These are phyloP conservation scores for Hypomyces perniciosus DNA, from an alignment of 2,329 filamentous ascomycete genomes.

Conservation along the genomic window DNA sequence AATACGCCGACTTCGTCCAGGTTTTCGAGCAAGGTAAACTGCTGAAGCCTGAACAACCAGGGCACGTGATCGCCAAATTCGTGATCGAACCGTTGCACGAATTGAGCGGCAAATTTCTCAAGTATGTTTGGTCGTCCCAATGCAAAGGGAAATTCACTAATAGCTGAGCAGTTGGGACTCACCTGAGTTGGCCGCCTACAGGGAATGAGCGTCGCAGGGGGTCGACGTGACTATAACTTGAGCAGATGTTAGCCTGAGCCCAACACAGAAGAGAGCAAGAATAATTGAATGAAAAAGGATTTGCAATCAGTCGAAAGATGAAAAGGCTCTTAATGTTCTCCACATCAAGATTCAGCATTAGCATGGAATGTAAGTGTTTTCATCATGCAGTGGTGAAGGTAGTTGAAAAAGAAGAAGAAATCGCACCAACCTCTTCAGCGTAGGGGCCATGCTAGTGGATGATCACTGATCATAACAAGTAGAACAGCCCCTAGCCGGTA, in stretches of 20 bases:
- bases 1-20: constrained; percentile 62
- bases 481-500: not conserved
- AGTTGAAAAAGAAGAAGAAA: constrained; percentile 15
- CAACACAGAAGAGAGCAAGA: constrained; percentile 7
- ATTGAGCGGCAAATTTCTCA: constrained; percentile 71
- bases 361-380: constrained; percentile 65
- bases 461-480: not conserved
- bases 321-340: constrained; percentile 68
- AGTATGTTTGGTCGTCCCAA: constrained; percentile 36
- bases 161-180: constrained; percentile 30
- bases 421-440: constrained; percentile 23
- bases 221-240: constrained; percentile 3
- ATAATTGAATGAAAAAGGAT: constrained; percentile 18
- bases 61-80: constrained; percentile 77
- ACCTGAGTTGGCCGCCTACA: constrained; percentile 48
- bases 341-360: constrained; percentile 67
- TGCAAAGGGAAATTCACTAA: not conserved
- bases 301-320: constrained; percentile 72
- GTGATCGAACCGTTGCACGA: constrained; percentile 58
- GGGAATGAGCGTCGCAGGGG: constrained; percentile 26
- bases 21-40: constrained; percentile 66
- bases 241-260: constrained; percentile 15
- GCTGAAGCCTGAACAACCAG: constrained; percentile 76
- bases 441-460: too few relatives aligned
- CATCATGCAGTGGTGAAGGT: constrained; percentile 48